Evolutionary conservation across 2,329 filamentous ascomycete genomes (phyloP), one percentile per base, ranked within the genome.

Genomic region (Trichoderma atroviride): DNA sequence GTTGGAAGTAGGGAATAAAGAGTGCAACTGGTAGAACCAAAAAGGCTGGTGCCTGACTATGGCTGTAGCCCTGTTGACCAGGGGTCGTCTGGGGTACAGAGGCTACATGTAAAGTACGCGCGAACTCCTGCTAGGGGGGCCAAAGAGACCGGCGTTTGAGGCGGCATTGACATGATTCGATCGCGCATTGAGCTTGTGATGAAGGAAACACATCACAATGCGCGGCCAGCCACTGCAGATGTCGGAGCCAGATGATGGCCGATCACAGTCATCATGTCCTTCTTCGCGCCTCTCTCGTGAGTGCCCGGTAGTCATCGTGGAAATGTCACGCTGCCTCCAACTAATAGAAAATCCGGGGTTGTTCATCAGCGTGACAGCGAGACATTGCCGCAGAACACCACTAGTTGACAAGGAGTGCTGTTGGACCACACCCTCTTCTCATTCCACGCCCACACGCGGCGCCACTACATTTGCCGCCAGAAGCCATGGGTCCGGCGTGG

Each of bases 61-160:
- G 65, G 55, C n/a, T 55, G 50, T 59, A 29, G 55, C 40, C 27
- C 55, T 24, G 40, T 53, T 22, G 43, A 63, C 43, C 29, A 27
- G 60, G 31, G 31, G 50, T 63, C 59, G 69, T 70, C 69, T 70
- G 69, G 69, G 69, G 69, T 70, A 43, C 69, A 70, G 69, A 61
- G 61, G 63, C 61, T 53, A n/a, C 40, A 43, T 43, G 40, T 9
- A n/a, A n/a, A 52, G 61, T 55, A 66, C 37, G 53, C 67, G 55
- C 31, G 53, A 58, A 58, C 29, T n/a, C 9, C n/a, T 55, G 16
- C 57, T 55, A 24, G 31, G 56, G 56, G 43, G 37, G 56, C 31
- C 33, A 55, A 43, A 68, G 59, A 62, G 35, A 43, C 65, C 57
- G 65, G 33, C 65, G 57, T 68, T 68, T 68, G 64, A 67, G 40